Evolutionary conservation across 1,139 yeast species (phyloP).

Genomic region (Taphrina confusa): DNA sequence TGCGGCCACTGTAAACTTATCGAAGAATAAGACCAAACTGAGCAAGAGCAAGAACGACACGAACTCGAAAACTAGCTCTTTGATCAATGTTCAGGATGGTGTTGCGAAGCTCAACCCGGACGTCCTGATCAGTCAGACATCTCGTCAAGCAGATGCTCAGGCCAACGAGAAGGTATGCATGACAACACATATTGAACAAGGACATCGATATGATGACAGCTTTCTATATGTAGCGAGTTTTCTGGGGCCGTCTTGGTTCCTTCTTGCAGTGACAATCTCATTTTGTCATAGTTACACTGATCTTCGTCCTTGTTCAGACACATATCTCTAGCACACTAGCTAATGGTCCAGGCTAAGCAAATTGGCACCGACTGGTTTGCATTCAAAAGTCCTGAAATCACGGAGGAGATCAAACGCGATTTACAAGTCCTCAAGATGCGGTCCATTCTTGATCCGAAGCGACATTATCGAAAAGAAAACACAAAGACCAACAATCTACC

Average conservation of each 20-base stretch:
- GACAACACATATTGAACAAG: neutral
- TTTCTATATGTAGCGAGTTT: slow-evolving; percentile 36
- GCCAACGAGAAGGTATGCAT: slow-evolving; percentile 18
- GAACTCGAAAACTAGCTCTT: slow-evolving; percentile 36
- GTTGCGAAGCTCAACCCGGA: slow-evolving; percentile 37
- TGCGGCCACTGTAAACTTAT: slow-evolving; percentile 21
- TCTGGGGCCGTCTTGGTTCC: slow-evolving; percentile 38
- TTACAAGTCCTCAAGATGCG: slow-evolving; percentile 77
- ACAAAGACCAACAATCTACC: slow-evolving; percentile 62
- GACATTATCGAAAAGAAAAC: slow-evolving; percentile 67
- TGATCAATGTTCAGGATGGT: slow-evolving; percentile 33
- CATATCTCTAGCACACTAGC: neutral
- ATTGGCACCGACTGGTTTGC: slow-evolving; percentile 74
- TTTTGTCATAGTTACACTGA: slow-evolving; percentile 45
- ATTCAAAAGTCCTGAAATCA: slow-evolving; percentile 76
- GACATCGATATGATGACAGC: slow-evolving; percentile 39
- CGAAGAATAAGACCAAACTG: neutral
- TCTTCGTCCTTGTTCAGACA: neutral
- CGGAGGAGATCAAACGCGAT: slow-evolving; percentile 74
- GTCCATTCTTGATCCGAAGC: slow-evolving; percentile 88
- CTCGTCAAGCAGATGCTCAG: slow-evolving; percentile 18
- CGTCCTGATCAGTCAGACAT: slow-evolving; percentile 24
- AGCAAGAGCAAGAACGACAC: slow-evolving; percentile 41
- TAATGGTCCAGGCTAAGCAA: slow-evolving; percentile 34
- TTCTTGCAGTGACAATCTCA: slow-evolving; percentile 35